Evolutionary conservation across 139 green algal species (phyloP).

Genomic region (Auxenochlorella pyrenoidosa): DNA sequence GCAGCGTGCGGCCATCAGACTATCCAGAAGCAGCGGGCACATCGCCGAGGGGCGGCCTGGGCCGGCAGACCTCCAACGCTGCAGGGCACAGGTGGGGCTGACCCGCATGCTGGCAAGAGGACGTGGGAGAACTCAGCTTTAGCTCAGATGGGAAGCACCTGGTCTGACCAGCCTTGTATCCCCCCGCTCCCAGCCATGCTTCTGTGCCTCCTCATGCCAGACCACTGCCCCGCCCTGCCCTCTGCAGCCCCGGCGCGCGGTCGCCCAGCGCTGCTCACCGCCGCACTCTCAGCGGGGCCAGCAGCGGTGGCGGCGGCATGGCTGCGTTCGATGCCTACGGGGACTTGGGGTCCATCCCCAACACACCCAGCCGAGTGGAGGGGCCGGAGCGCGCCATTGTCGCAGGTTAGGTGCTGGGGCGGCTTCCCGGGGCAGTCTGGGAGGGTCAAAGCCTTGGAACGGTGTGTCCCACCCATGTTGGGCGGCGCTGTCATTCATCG

Average conservation of each 20-base stretch:
- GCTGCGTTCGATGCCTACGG: background rate
- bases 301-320: background rate
- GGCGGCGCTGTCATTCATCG: no score
- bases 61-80: background rate
- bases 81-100: background rate
- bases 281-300: constrained; percentile 35
- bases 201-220: background rate
- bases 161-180: no score
- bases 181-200: no score
- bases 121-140: no score
- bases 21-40: background rate
- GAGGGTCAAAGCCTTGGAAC: no score
- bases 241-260: constrained; percentile 1
- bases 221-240: background rate
- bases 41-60: background rate
- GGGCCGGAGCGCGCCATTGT: constrained; percentile 35
- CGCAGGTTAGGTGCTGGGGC: background rate
- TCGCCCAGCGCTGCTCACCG: constrained; percentile 23
- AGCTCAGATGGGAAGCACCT: no score
- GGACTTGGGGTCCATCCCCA: constrained; percentile 30
- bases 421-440: no score
- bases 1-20: background rate
- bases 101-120: no score
- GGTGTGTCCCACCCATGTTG: no score
- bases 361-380: constrained; percentile 35